Conservation (phyloP, 768 basidiomycete genomes). For the Termitomyces sp. region DNA sequence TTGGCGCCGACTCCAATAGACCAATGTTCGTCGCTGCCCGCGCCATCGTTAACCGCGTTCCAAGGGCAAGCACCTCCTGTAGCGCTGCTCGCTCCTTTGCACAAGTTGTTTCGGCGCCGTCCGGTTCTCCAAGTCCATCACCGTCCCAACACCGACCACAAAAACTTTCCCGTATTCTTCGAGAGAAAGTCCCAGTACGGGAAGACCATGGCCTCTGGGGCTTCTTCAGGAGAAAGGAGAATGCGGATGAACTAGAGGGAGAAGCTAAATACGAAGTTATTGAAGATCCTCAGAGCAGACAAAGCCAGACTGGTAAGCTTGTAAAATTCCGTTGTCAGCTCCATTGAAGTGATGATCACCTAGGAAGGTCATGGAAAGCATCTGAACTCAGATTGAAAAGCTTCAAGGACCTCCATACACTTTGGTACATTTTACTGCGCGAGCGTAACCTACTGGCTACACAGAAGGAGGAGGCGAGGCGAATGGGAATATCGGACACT, state of each 20-base stretch:
- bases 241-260: constrained; percentile 31
- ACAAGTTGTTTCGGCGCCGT: constrained; percentile 15
- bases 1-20: background rate
- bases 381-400: constrained; percentile 85
- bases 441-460: constrained; percentile 91
- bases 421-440: constrained; percentile 89
- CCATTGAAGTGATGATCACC: background rate
- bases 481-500: constrained; percentile 41
- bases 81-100: constrained; percentile 20
- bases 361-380: constrained; percentile 86
- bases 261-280: constrained; percentile 47
- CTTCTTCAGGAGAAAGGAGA: constrained; percentile 63
- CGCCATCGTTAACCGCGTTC: constrained; percentile 3
- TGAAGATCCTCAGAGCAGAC: constrained; percentile 27
- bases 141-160: constrained; percentile 5
- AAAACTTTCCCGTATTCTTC: constrained; percentile 5
- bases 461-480: constrained; percentile 72
- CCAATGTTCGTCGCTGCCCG: constrained; percentile 12
- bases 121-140: background rate
- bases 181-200: constrained; percentile 27
- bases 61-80: constrained; percentile 2
- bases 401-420: constrained; percentile 87
- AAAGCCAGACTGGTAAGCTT: constrained; percentile 16
- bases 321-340: background rate
- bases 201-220: constrained; percentile 72